Evolutionary conservation across 129 eudicot species (phyloP), one percentile per base, ranked within the genome.

Genomic region (Tagetes erecta): DNA sequence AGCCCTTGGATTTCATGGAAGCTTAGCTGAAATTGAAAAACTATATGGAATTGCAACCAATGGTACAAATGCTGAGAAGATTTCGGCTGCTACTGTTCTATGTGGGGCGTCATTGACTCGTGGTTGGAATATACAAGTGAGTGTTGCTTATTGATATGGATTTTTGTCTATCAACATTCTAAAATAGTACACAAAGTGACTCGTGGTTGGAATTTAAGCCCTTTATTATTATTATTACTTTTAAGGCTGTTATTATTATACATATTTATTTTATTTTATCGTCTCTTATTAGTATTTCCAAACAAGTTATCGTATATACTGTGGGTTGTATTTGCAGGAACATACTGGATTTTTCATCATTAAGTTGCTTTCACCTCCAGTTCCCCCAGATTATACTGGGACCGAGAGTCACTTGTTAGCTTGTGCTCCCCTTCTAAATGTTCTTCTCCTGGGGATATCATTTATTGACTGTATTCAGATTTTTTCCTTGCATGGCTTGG

Each of bases 41-140:
- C 76, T 80, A 47, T 80, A 74, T 67, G 80, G 67, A 59, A 80
- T 80, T 74, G 84, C 80, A 73, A 69, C 83, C 77, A 74, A 59
- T 44, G 97, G 97, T 41, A 77, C 94, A 56, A 87, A 82, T 12
- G 91, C 86, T 2, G 99, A 94, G 83, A 94, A 90, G 85, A 84
- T 88, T 51, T 83, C 89, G 73, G 96, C 99, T 76, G 99, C 99
- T 51, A 85, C 91, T 40, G 63, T 94, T 79, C 76, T 94, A 36
- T 94, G 99, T 79, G 97, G 99, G 74, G 91, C 94, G 11, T 91
- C 99, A 68, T 78, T 91, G 73, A 72, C 79, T 84, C 99, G 99
- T 64, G 99, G 99, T 68, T 94, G 99, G 99, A 94, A 88, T 73
- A 82, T 94, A 56, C 99, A 94, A 90, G 99, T 88, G 76, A 50